phyloP scores from a whole-genome alignment of 805 yeast species.

The Myxozyma nipponensis region DNA sequence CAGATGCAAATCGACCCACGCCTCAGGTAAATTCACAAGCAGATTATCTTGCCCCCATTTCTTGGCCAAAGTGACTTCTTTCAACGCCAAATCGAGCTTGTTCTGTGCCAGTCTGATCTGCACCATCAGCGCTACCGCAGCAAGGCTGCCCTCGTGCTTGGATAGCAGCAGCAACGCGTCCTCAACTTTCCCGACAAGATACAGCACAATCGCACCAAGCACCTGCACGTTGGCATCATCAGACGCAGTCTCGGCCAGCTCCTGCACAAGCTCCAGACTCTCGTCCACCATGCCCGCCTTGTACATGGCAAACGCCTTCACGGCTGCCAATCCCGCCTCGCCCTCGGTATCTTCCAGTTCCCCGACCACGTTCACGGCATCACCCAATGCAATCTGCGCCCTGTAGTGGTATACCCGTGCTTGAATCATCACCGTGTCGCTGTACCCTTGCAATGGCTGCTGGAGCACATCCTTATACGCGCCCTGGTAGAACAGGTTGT shows the following conservation, averaged over 20 bases:
- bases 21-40: conserved; percentile 71
- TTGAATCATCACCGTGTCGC: conserved; percentile 28
- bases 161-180: conserved; percentile 44
- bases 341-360: conserved; percentile 32
- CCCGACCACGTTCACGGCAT: conserved; percentile 34
- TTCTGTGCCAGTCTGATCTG: conserved; percentile 43
- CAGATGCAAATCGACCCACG: conserved; percentile 55
- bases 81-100: conserved; percentile 46
- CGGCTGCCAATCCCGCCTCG: conserved; percentile 29
- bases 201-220: conserved; percentile 43
- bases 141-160: conserved; percentile 41
- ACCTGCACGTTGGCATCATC: conserved; percentile 38
- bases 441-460: conserved; percentile 31
- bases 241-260: conserved; percentile 30
- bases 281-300: conserved; percentile 21
- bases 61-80: conserved; percentile 45
- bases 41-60: conserved; percentile 65
- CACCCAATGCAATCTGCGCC: conserved; percentile 39
- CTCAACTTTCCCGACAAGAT: conserved; percentile 42
- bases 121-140: conserved; percentile 36
- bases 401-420: conserved; percentile 38
- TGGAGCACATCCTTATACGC: conserved; percentile 37
- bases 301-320: conserved; percentile 27
- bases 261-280: conserved; percentile 22
- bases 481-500: conserved; percentile 43